phyloP scores from a whole-genome alignment of 192 early-diverging fungal species.

The Linnemannia hyalina region DNA sequence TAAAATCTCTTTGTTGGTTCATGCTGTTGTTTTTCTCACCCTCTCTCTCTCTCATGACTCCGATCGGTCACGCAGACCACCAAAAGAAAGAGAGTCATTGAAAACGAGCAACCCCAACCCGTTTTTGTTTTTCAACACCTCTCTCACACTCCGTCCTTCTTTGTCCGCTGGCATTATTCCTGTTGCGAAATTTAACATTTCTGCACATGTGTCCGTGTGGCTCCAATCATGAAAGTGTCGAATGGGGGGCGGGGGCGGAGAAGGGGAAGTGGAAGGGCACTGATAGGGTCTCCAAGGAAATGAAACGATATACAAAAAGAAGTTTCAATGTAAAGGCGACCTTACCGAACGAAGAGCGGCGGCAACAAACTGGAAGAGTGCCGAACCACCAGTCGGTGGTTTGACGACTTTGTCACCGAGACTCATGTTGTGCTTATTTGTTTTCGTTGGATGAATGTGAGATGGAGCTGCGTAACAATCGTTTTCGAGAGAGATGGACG shows the following conservation, averaged over 20 bases:
- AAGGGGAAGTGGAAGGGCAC: not conserved
- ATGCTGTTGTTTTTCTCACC: not conserved
- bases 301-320: not conserved
- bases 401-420: constrained; percentile 19
- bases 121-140: not conserved
- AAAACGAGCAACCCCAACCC: not conserved
- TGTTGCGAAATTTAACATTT: not conserved
- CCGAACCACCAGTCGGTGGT: constrained; percentile 48
- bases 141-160: not conserved
- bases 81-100: not conserved
- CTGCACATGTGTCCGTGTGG: not conserved
- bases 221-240: not conserved
- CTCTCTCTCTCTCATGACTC: constrained; percentile 10
- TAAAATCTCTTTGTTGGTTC: not conserved
- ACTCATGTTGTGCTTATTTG: constrained; percentile 3
- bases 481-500: too few species aligned
- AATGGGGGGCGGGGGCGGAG: not conserved
- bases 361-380: constrained; percentile 44
- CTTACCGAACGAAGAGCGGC: constrained; percentile 49
- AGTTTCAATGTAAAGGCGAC: not conserved
- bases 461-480: not conserved
- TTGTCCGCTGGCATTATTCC: not conserved
- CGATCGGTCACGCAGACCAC: constrained; percentile 12
- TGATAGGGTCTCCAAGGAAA: not conserved
- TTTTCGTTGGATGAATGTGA: not conserved